Base-by-base conservation (phyloP, 106 monocot genomes). In the Allium cepa region DNA sequence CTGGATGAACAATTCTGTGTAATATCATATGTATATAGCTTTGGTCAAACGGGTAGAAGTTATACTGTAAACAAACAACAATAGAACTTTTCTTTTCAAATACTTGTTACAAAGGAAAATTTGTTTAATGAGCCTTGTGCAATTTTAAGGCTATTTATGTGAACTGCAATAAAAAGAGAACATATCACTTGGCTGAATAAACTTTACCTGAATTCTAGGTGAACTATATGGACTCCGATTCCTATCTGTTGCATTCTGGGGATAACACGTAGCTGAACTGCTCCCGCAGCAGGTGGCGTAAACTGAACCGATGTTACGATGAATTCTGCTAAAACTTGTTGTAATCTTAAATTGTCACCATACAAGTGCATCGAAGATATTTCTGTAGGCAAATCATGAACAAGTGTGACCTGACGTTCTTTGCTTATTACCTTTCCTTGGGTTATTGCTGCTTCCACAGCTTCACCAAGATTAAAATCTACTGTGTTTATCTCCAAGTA, bases 271-370 rank as follows among this genome's bases (percentile, higher is more conserved):
- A 95, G 66, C 59, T 79, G 6, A 49, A 95, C 79, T 45, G 90
- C 71, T 55, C 94, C 91, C 53, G 72, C 74, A 26, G 76, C 72
- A 10, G 70, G 80, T 53, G 72, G 57, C 27, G 91, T 81, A 63
- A 95, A 95, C 50, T 81, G 82, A 79, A 95, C 70, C 0, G 87
- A 66, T 59, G 73, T 87, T 50, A 79, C 59, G 45, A 91, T 70
- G 57, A 88, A 91, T 68, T 88, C 81, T 28, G 94, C 77, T 47
- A 95, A 70, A 46, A 83, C 75, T 79, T 95, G 94, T 59, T 95
- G 94, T 48, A 94, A 82, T 71, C 90, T 85, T 71, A 90, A 71
- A 73, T 83, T 87, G 67, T 94, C 94, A 18, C 90, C 94, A 69
- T 76, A 90, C 10, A 94, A 79, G 61, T 74, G 65, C 90, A 94